A percentile compares a stretch with the other conserved stretches of the same genome.
These are phyloP conservation scores for Lentinula boryana DNA, from an alignment of 768 basidiomycete species.

Conservation along the genomic window DNA sequence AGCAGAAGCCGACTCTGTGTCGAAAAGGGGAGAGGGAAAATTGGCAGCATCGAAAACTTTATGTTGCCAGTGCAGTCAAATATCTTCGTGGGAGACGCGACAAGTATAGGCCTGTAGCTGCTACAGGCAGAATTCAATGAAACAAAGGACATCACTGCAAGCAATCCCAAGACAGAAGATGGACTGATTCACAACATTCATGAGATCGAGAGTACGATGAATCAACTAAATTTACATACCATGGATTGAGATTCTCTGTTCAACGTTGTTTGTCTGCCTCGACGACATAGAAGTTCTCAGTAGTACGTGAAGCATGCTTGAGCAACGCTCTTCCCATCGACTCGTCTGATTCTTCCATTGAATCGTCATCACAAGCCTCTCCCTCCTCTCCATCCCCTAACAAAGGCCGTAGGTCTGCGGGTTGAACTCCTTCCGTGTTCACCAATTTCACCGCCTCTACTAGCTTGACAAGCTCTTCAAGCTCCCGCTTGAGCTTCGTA, in stretches of 20 bases:
- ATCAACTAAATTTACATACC: neutral
- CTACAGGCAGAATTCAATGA: no score
- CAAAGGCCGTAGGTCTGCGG: conserved; percentile 27
- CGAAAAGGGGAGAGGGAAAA: no score
- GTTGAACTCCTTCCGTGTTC: conserved; percentile 28
- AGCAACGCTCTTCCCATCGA: conserved; percentile 40
- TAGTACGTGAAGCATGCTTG: conserved; percentile 41
- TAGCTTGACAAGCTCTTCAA: conserved; percentile 68
- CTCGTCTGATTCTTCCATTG: conserved; percentile 14
- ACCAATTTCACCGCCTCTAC: conserved; percentile 80
- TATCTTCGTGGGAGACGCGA: no score
- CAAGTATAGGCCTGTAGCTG: no score
- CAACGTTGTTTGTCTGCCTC: conserved; percentile 36
- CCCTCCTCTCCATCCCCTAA: conserved; percentile 33
- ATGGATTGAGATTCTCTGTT: neutral
- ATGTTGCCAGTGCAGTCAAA: no score
- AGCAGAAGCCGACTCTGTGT: no score
- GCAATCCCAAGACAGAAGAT: no score
- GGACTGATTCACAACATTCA: no score
- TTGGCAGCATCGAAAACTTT: no score
- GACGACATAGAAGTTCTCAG: conserved; percentile 57
- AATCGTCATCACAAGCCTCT: conserved; percentile 13
- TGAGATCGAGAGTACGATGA: neutral
- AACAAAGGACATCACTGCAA: no score
- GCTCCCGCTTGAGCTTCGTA: conserved; percentile 42